Evolutionary conservation across 2,329 filamentous ascomycete species (phyloP), one percentile per base, ranked within the genome.

Genomic region (Fusarium sororula): DNA sequence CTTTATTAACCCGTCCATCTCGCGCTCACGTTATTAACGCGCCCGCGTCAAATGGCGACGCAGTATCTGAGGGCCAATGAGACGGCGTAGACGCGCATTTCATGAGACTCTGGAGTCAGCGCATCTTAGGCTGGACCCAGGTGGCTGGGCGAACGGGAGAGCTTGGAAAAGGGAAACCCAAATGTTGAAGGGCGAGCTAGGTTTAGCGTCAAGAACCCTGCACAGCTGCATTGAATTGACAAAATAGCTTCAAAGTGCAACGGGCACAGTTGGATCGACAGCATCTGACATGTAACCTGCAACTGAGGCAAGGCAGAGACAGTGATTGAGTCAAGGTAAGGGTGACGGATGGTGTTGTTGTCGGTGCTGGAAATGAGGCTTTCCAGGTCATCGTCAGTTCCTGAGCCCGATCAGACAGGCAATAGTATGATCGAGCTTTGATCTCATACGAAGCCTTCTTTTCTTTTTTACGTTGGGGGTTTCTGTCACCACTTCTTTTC

Each of bases 21-120:
- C 68, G 55, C 71, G 71, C 53, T 45, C 57, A 63, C 55, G 66
- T 70, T 70, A 35, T 65, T 68, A 73, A 77, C 74, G 74, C 75
- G 75, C 72, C 65, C 74, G 75, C 70, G 74, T 75, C 67, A 68
- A 72, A 74, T 75, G 75, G 75, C 75, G 75, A 74, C 63, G 66
- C 55, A 55, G 63, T 51, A 51, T 35, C 26, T 26, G 17, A 41
- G 35, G 35, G 47, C 76, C 76, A 78, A 78, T 78, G 55, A 42
- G 53, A 61, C 61, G 73, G 59, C 73, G 66, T 60, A 57, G 63
- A 75, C 70, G 66, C 76, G 76, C 68, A 67, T 48, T 66, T 77
- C 51, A 75, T 66, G 68, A 78, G 74, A 78, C 66, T 72, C 54
- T 74, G 57, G 56, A 75, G 66, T 76, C 66, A 70, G 67, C 72